Evolutionary conservation across 768 basidiomycete species (phyloP).

Genomic region (Clitopilus hobsonii): DNA sequence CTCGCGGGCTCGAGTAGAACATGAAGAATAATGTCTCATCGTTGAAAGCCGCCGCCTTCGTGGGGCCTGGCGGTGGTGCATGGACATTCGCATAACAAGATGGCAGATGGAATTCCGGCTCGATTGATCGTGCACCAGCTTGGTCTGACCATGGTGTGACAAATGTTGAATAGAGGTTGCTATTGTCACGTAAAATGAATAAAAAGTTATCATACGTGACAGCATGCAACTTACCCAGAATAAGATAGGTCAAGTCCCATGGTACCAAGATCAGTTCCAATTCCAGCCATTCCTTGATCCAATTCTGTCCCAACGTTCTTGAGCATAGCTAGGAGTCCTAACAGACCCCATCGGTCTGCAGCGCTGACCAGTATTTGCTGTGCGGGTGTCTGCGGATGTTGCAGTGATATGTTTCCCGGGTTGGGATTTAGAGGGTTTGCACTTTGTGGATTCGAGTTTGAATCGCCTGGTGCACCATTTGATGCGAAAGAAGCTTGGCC

Average conservation of each 20-base stretch:
- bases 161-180: conserved; percentile 87
- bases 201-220: conserved; percentile 5
- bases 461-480: conserved; percentile 30
- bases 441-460: conserved; percentile 31
- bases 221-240: conserved; percentile 57
- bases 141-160: conserved; percentile 97
- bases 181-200: conserved; percentile 21
- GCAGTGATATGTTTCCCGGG: conserved; percentile 28
- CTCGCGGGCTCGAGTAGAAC: conserved; percentile 93
- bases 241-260: conserved; percentile 89
- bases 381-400: conserved; percentile 81
- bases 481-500: conserved; percentile 29
- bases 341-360: conserved; percentile 91
- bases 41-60: conserved; percentile 79
- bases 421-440: conserved; percentile 25
- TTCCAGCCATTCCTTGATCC: conserved; percentile 75
- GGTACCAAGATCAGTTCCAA: conserved; percentile 89
- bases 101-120: conserved; percentile 90
- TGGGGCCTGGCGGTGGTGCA: conserved; percentile 77
- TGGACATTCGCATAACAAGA: conserved; percentile 87
- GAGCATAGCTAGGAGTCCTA: conserved; percentile 83
- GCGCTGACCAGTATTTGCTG: conserved; percentile 91
- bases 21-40: conserved; percentile 98
- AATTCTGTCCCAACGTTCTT: conserved; percentile 72
- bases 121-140: conserved; percentile 76